Evolutionary conservation across 2,329 filamentous ascomycete species (phyloP).

Genomic region (Cytospora mali): DNA sequence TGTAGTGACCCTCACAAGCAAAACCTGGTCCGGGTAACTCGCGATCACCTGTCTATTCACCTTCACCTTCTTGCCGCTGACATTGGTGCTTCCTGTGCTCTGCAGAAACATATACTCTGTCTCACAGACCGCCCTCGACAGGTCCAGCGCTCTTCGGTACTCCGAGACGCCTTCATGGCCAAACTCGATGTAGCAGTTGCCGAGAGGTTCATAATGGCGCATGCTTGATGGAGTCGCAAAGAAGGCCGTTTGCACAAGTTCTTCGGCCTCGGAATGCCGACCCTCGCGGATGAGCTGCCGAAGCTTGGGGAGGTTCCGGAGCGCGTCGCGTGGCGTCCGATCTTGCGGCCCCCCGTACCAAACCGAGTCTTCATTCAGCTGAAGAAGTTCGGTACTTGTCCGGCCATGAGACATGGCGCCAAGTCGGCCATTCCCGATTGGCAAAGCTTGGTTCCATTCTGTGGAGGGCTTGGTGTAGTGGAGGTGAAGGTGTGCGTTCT

Average conservation of each 20-base stretch:
- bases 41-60: constrained; percentile 30
- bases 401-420: constrained; percentile 49
- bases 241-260: constrained; percentile 44
- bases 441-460: constrained; percentile 43
- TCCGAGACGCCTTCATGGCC: constrained; percentile 34
- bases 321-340: constrained; percentile 44
- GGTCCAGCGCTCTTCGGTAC: constrained; percentile 24
- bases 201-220: constrained; percentile 49
- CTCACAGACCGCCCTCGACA: constrained; percentile 25
- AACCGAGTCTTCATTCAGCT: constrained; percentile 51
- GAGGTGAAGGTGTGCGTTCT: constrained; percentile 28
- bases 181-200: constrained; percentile 44
- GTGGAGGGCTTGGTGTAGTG: constrained; percentile 37
- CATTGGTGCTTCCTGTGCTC: not conserved
- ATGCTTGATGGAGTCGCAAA: constrained; percentile 49
- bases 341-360: constrained; percentile 50
- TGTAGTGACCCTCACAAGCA: constrained; percentile 29
- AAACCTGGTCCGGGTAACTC: constrained; percentile 29
- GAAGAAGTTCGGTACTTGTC: constrained; percentile 45
- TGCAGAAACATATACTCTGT: constrained; percentile 21
- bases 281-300: constrained; percentile 45
- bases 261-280: constrained; percentile 45
- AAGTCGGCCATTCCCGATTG: constrained; percentile 51
- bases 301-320: constrained; percentile 41
- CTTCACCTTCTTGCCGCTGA: not conserved